Conservation (phyloP, 495 filamentous ascomycete species). For the Talaromyces trachyspermus region DNA sequence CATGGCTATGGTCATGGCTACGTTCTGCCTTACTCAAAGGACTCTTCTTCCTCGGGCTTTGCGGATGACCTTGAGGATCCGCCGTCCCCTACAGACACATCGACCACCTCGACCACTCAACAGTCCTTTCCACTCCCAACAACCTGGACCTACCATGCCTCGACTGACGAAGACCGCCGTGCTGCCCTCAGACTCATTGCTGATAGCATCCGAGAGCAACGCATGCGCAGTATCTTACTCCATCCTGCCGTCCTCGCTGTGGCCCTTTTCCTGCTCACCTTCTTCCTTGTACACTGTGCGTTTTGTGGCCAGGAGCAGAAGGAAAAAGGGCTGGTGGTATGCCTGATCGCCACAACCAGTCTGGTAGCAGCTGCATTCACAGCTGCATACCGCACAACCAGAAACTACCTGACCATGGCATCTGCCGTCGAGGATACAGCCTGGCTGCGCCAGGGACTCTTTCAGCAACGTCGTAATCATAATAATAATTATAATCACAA, state of each 20-base stretch:
- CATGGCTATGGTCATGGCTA: too few species aligned
- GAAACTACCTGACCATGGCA: conserved; percentile 43
- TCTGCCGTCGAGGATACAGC: conserved; percentile 42
- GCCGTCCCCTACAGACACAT: conserved; percentile 15
- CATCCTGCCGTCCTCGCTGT: conserved; percentile 38
- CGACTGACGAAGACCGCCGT: conserved; percentile 27
- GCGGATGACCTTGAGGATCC: conserved; percentile 12
- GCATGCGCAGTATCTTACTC: conserved; percentile 43
- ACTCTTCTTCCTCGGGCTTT: conserved; percentile 11
- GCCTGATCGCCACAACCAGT: conserved; percentile 29
- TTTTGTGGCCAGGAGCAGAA: conserved; percentile 35
- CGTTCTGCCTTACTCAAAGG: conserved; percentile 10
- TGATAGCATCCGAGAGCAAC: conserved; percentile 57
- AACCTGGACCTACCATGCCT: conserved; percentile 15
- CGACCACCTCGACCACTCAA: conserved; percentile 10
- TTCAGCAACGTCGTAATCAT: not conserved
- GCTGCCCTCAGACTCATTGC: conserved; percentile 45
- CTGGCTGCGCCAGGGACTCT: conserved; percentile 35
- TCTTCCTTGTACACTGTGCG: conserved; percentile 34
- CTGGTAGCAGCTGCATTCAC: conserved; percentile 40
- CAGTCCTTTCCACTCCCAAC: conserved; percentile 10
- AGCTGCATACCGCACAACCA: conserved; percentile 28
- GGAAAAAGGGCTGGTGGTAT: conserved; percentile 12
- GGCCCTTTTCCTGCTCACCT: conserved; percentile 27
- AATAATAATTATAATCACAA: conserved; percentile 4